phyloP scores from a whole-genome alignment of 345 rosid species.

The Physaria fendleri region DNA sequence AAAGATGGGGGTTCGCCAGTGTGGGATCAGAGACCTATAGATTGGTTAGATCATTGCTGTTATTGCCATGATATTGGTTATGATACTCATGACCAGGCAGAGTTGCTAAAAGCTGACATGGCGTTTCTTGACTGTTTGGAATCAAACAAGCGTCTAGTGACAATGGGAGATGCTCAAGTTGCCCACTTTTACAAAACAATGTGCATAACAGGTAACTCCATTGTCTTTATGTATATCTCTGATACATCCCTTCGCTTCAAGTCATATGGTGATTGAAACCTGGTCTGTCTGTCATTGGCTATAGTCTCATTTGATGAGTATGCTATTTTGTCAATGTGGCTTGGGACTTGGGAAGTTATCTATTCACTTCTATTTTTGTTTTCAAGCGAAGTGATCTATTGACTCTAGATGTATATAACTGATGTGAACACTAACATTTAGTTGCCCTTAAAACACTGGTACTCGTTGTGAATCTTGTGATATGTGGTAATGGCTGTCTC shows the following conservation, averaged over 20 bases:
- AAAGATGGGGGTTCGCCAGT: conserved; percentile 70
- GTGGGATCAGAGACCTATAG: conserved; percentile 94
- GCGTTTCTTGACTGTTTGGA: conserved; percentile 92
- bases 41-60: conserved; percentile 96
- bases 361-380: too few relatives aligned
- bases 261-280: conserved; percentile 5
- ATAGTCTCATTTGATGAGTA: background rate
- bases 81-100: conserved; percentile 83
- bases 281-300: too few relatives aligned
- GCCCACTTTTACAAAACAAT: conserved; percentile 77
- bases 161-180: conserved; percentile 52
- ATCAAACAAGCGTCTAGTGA: conserved; percentile 44
- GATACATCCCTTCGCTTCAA: background rate
- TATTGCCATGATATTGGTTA: conserved; percentile 97
- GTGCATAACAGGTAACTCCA: conserved; percentile 70
- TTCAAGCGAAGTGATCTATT: too few relatives aligned
- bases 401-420: background rate
- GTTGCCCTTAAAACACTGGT: background rate
- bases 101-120: conserved; percentile 76
- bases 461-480: background rate
- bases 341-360: too few relatives aligned
- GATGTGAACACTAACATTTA: background rate
- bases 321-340: background rate
- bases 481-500: background rate
- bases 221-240: background rate